These are phyloP conservation scores for Metarhizium guizhouense DNA, from an alignment of 2,329 filamentous ascomycete genomes.

Conservation along the genomic window DNA sequence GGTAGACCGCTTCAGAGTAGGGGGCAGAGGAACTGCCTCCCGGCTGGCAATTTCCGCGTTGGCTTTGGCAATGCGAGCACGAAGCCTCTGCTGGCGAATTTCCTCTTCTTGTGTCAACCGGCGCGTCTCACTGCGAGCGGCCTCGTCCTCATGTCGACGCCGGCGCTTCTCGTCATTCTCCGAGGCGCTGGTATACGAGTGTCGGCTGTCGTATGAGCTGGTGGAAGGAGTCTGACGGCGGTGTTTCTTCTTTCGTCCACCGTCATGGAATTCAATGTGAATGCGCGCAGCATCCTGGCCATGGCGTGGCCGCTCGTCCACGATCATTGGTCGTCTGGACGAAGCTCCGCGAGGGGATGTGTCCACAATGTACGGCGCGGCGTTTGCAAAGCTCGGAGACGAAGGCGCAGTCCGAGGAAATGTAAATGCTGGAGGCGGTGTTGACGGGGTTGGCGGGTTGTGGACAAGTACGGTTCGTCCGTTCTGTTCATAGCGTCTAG, in stretches of 20 bases:
- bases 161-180: constrained; percentile 19
- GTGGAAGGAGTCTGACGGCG: constrained; percentile 24
- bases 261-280: constrained; percentile 28
- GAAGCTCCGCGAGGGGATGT: constrained; percentile 14
- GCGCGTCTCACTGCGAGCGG: constrained; percentile 13
- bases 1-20: constrained; percentile 12
- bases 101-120: constrained; percentile 10
- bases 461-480: constrained; percentile 38
- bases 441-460: constrained; percentile 34
- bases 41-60: constrained; percentile 34
- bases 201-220: constrained; percentile 24
- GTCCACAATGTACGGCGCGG: constrained; percentile 17
- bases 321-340: constrained; percentile 25
- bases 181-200: constrained; percentile 19
- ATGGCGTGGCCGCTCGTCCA: constrained; percentile 24
- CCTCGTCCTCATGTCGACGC: constrained; percentile 16
- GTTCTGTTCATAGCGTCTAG: constrained; percentile 21
- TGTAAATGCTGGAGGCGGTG: constrained; percentile 33
- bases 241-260: constrained; percentile 19
- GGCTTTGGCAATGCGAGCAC: constrained; percentile 27
- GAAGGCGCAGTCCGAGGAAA: constrained; percentile 31
- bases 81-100: constrained; percentile 13
- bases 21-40: constrained; percentile 19
- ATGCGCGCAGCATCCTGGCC: constrained; percentile 18
- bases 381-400: constrained; percentile 21